A percentile compares a stretch with the other conserved stretches of the same genome.
Evolutionary conservation across 148 eudicot genomes (phyloP).

Genomic region (Vaccinium macrocarpon): DNA sequence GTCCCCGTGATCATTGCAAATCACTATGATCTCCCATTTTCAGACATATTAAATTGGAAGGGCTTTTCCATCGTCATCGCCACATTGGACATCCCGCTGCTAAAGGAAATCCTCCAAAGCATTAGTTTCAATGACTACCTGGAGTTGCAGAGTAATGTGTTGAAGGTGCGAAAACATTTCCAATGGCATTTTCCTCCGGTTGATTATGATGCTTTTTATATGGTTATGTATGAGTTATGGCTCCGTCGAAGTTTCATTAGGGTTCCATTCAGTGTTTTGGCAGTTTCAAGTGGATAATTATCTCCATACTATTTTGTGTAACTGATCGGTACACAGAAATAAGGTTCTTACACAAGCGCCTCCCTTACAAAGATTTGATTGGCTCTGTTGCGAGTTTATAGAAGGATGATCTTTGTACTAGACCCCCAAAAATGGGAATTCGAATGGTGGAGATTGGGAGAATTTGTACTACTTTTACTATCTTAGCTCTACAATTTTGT

Average conservation of each 20-base stretch:
- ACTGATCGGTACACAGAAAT: no score
- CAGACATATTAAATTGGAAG: constrained; percentile 69
- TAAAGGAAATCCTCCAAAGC: constrained; percentile 61
- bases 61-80: constrained; percentile 55
- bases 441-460: not conserved
- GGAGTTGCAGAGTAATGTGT: constrained; percentile 30
- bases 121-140: constrained; percentile 40
- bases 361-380: no score
- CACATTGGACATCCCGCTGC: constrained; percentile 47
- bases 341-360: no score
- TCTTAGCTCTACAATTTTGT: not conserved
- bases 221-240: constrained; percentile 56
- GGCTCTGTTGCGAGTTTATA: no score
- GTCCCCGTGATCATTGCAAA: constrained; percentile 82
- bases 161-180: constrained; percentile 40
- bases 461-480: not conserved
- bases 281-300: not conserved
- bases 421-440: not conserved
- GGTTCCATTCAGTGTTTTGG: constrained; percentile 1
- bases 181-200: constrained; percentile 32
- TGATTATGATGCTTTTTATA: constrained; percentile 43
- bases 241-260: constrained; percentile 35
- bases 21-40: constrained; percentile 78
- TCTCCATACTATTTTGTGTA: not conserved
- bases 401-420: not conserved